Evolutionary conservation across 495 filamentous ascomycete genomes (phyloP).

Genomic region (Xylaria grammica): DNA sequence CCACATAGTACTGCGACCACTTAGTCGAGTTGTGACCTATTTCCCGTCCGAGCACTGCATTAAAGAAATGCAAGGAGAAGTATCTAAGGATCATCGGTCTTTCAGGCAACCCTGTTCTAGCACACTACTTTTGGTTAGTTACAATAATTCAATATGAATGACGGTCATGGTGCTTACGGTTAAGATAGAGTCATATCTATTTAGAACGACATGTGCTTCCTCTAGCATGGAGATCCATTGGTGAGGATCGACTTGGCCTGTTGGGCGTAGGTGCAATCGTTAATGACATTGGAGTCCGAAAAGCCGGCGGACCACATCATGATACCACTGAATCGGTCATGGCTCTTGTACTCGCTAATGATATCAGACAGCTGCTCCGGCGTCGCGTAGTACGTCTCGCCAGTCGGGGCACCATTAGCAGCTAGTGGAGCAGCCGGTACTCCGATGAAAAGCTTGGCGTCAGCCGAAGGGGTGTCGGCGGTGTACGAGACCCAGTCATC

Average conservation of each 20-base stretch:
- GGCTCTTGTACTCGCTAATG: slow-evolving; percentile 40
- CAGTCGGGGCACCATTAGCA: slow-evolving; percentile 45
- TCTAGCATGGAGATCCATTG: slow-evolving; percentile 32
- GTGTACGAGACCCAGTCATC: slow-evolving; percentile 53
- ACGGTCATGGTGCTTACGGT: neutral
- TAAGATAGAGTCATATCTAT: neutral
- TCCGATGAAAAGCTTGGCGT: slow-evolving; percentile 57
- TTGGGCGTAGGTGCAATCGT: slow-evolving; percentile 51
- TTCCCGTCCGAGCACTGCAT: neutral
- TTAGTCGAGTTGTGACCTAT: slow-evolving; percentile 15
- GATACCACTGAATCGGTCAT: slow-evolving; percentile 55
- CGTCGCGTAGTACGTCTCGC: slow-evolving; percentile 51
- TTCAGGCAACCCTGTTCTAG: neutral
- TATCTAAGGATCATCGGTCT: neutral
- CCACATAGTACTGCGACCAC: slow-evolving; percentile 7
- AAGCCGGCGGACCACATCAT: slow-evolving; percentile 61
- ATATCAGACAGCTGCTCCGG: slow-evolving; percentile 44
- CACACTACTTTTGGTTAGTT: neutral
- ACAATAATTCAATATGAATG: neutral
- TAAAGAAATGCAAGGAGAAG: too few species aligned
- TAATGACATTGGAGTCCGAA: slow-evolving; percentile 48
- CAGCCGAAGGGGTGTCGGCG: slow-evolving; percentile 42
- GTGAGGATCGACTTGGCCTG: slow-evolving; percentile 41
- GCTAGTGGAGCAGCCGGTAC: slow-evolving; percentile 48
- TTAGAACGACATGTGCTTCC: neutral